Base-by-base conservation (phyloP, 1,284 basidiomycete species). In the Cutaneotrichosporon sp. region DNA sequence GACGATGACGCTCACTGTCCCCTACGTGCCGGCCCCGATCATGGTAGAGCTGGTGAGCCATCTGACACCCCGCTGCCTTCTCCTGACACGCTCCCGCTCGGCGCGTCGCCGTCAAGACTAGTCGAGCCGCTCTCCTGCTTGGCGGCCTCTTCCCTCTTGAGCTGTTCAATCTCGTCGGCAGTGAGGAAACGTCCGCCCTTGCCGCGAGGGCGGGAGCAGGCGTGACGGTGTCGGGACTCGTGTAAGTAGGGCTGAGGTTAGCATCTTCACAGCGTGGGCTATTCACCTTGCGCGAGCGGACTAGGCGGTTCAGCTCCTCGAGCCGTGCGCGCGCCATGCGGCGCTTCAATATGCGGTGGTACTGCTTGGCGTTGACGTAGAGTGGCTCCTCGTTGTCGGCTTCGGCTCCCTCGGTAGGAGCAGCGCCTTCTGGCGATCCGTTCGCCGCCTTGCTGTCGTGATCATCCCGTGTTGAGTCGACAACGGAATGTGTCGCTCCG, bases 281-380 rank as follows among this genome's bases (percentile, higher is more conserved):
- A 31, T n/a, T 30, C 16, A 91, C 94, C 86, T 97, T 97, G 75
- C 94, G 85, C 78, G 94, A 90, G 71, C 89, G 86, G 61, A 92
- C 94, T 66, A 97, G 86, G 68, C 92, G 85, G 73, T 96, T 92
- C 60, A 97, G 85, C 81, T 97, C 94, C 74, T 96, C 93, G 57
- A 97, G 84, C 36, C 95, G 84, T 2, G 92, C 91, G 47, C 94
- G 83, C 8, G 93, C 92, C 69, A 90, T 86, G 61, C 94, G 86
- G 65, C 94, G 86, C 83, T 97, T 97, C 76, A 97, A 85, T 76
- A 97, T 97, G 73, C 95, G 90, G 74, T 94, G 92, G 79, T 97
- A 97, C 81, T 97, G 94, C 79, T 97, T 97, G 58, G 94, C 94
- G 75, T 97, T 97, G 68, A 97, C 95, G 81, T 95, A 96, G 70